Conservation (phyloP, 2,329 filamentous ascomycete species). For the Berkeleyomyces basicola region DNA sequence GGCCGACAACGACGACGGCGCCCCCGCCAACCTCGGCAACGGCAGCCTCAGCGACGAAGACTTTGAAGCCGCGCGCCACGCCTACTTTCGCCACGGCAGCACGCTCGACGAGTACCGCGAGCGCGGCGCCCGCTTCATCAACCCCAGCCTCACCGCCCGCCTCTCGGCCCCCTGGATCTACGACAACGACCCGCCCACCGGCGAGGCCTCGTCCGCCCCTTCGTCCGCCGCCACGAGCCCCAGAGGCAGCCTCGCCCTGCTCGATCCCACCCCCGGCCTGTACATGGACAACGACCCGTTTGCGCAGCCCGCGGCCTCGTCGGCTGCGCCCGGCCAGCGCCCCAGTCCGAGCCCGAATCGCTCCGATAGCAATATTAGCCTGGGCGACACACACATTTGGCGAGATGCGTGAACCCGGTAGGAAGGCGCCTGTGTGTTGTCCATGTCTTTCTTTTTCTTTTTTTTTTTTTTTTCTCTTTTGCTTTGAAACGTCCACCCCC, state of each 20-base stretch:
- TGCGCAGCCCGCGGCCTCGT: not conserved
- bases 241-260: not conserved
- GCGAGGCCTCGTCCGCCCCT: not conserved
- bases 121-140: constrained; percentile 53
- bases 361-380: constrained; percentile 28
- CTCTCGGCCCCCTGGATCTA: constrained; percentile 58
- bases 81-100: constrained; percentile 35
- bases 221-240: constrained; percentile 4
- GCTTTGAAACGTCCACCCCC: not conserved
- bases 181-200: constrained; percentile 16
- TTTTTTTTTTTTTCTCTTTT: not conserved
- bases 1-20: constrained; percentile 18
- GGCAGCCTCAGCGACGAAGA: not conserved
- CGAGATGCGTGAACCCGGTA: constrained; percentile 19
- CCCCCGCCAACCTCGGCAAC: constrained; percentile 14
- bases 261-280: not conserved
- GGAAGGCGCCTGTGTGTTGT: too few relatives aligned
- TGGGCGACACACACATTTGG: constrained; percentile 36
- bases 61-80: constrained; percentile 18
- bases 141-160: constrained; percentile 55
- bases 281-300: not conserved
- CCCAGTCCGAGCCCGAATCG: constrained; percentile 20
- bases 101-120: constrained; percentile 60
- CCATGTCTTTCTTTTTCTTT: not conserved
- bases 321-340: not conserved